These are phyloP conservation scores for Macrocystidia cucumis DNA, from an alignment of 1,284 basidiomycete species.

Conservation along the genomic window DNA sequence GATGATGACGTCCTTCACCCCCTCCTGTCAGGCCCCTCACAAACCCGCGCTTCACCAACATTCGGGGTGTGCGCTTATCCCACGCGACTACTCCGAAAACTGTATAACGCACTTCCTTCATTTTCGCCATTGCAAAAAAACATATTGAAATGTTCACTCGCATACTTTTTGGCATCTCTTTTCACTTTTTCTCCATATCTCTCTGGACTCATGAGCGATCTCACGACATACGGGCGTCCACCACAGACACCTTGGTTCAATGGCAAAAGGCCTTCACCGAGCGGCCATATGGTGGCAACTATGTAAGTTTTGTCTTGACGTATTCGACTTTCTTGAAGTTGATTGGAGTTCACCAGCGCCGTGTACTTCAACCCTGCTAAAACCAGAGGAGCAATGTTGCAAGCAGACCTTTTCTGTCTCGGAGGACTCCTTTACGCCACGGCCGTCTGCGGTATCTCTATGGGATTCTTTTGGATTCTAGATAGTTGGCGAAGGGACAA, in stretches of 20 bases:
- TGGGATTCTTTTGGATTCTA: slow-evolving; percentile 75
- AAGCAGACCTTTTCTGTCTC: slow-evolving; percentile 76
- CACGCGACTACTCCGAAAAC: slow-evolving; percentile 6
- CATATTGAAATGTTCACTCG: slow-evolving; percentile 86
- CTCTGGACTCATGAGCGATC: slow-evolving; percentile 54
- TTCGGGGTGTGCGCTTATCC: no score
- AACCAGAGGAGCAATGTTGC: slow-evolving; percentile 86
- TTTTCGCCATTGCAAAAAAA: slow-evolving; percentile 40
- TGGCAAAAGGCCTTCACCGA: slow-evolving; percentile 51
- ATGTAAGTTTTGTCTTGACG: slow-evolving; percentile 40
- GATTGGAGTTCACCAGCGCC: slow-evolving; percentile 34
- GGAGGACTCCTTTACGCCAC: slow-evolving; percentile 68
- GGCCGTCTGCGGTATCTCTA: slow-evolving; percentile 69
- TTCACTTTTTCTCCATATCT: slow-evolving; percentile 85
- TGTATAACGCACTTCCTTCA: slow-evolving; percentile 5
- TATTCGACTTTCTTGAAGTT: slow-evolving; percentile 2
- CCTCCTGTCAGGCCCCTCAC: no score
- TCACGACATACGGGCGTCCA: slow-evolving; percentile 51
- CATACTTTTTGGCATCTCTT: slow-evolving; percentile 85
- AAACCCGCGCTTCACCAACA: no score
- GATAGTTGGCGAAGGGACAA: no score
- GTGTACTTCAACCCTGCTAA: slow-evolving; percentile 84
- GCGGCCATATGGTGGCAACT: slow-evolving; percentile 88
- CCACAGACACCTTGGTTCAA: slow-evolving; percentile 15
- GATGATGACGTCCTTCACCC: no score